phyloP scores from a whole-genome alignment of 495 filamentous ascomycete genomes.

The Melanomma pulvis-pyrius region DNA sequence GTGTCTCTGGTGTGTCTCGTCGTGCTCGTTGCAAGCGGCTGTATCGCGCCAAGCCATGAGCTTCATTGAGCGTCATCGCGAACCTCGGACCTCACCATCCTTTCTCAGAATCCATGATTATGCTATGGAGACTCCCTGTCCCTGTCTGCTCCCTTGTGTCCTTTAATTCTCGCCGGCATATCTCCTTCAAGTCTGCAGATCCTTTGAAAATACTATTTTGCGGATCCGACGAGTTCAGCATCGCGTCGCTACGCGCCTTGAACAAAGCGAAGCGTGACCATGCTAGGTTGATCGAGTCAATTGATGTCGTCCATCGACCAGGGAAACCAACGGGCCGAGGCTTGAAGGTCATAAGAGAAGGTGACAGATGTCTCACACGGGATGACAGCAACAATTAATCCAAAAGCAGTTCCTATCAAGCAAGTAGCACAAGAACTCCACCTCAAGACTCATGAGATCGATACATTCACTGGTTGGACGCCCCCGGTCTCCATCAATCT shows the following conservation, averaged over 20 bases:
- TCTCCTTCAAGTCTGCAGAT: slow-evolving; percentile 40
- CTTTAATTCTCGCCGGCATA: slow-evolving; percentile 1
- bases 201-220: slow-evolving; percentile 93
- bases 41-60: slow-evolving; percentile 10
- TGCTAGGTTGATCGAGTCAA: slow-evolving; percentile 66
- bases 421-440: slow-evolving; percentile 53
- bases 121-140: slow-evolving; percentile 25
- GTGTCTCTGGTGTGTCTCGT: not conserved
- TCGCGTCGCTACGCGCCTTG: slow-evolving; percentile 73
- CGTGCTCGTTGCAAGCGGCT: not conserved
- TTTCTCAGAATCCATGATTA: not conserved
- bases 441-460: slow-evolving; percentile 25
- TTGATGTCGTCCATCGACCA: slow-evolving; percentile 84
- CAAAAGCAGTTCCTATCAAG: slow-evolving; percentile 70
- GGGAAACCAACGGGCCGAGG: slow-evolving; percentile 76
- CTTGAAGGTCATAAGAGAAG: slow-evolving; percentile 68
- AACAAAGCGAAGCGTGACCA: slow-evolving; percentile 59
- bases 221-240: slow-evolving; percentile 91
- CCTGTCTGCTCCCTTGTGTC: slow-evolving; percentile 12
- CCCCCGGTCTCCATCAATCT: slow-evolving; percentile 63
- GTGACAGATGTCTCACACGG: slow-evolving; percentile 46
- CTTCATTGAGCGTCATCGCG: not conserved
- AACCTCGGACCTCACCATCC: not conserved
- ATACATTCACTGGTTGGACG: slow-evolving; percentile 35
- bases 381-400: slow-evolving; percentile 17